Base-by-base conservation (phyloP, 208 protist genomes). In the Crithidia mellificae region DNA sequence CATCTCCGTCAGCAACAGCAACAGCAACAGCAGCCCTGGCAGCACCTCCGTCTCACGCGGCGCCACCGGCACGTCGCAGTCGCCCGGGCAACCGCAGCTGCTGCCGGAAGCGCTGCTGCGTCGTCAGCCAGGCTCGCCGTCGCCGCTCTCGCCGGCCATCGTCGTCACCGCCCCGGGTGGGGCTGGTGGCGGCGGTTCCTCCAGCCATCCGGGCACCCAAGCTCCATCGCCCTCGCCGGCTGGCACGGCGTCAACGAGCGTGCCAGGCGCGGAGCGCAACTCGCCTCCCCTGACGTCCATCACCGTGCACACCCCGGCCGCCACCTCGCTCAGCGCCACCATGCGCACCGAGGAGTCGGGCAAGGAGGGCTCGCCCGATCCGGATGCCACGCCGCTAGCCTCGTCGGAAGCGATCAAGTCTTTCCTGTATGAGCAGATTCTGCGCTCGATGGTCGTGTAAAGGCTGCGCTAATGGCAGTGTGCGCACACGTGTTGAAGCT, bases 361-460 rank as follows among this genome's bases (percentile, higher is more conserved):
- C 24, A 78, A 79, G 68, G 77, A 72, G 20, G 52, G 30, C 20
- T 80, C 72, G 24, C 63, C 63, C 9, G 71, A 81, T 19, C 54
- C 68, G 19, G 63, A 70, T 14, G 29, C 61, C 6, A 72, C 53
- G 17, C 84, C 84, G 24, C 50, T 90, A n/a, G 68, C 66, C 36
- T 90, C 76, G 4, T 39, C 56, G 0, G 65, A 71, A 32, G 53
- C 64, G 12, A 77, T 90, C 47, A 84, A 83, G 63, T 68, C 72
- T n/a, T 90, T 90, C 52, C 55, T 90, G 51, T 74, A 74, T 24
- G 68, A 82, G 43, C 72, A 84, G 22, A 53, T 78, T 32, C 34
- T 85, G 49, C 47, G 65, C 43, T 49, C 44, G 8, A 72, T 78
- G 64, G 29, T 52, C 14, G 20, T 27, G 7, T 76, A 47, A 64